Evolutionary conservation across 768 basidiomycete genomes (phyloP).

Genomic region (Psilocybe tampanensis): DNA sequence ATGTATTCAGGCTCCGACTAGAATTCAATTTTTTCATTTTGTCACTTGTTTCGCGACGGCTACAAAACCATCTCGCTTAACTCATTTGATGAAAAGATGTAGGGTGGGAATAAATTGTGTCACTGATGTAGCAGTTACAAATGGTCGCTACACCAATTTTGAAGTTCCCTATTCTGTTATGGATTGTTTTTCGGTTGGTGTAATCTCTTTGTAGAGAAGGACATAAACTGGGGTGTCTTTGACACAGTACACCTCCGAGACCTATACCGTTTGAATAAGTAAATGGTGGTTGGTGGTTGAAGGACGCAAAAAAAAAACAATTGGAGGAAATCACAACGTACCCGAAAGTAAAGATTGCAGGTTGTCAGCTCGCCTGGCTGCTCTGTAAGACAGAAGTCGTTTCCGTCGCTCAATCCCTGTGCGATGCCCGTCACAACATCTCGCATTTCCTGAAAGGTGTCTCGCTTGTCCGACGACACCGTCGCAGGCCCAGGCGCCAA

Average conservation of each 20-base stretch:
- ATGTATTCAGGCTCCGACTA: too few relatives aligned
- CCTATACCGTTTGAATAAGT: slow-evolving; percentile 11
- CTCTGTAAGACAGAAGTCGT: slow-evolving; percentile 23
- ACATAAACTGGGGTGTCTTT: slow-evolving; percentile 26
- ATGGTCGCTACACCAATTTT: too few relatives aligned
- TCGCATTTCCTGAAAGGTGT: slow-evolving; percentile 32
- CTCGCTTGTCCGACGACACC: slow-evolving; percentile 20
- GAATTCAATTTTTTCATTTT: too few relatives aligned
- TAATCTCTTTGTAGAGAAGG: slow-evolving; percentile 28
- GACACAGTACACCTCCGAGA: slow-evolving; percentile 24
- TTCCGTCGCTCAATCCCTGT: slow-evolving; percentile 14
- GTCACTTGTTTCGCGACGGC: too few relatives aligned
- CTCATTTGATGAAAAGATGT: too few relatives aligned
- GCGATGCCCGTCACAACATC: slow-evolving; percentile 25
- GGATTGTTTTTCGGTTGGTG: slow-evolving; percentile 6
- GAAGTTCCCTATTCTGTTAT: too few relatives aligned
- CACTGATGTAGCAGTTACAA: too few relatives aligned
- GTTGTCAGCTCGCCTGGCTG: slow-evolving; percentile 1
- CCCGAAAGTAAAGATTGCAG: slow-evolving; percentile 26
- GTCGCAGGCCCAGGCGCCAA: slow-evolving; percentile 8
- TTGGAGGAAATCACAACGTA: slow-evolving; percentile 10
- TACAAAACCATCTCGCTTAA: too few relatives aligned
- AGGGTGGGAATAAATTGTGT: too few relatives aligned
- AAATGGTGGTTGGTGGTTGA: neutral
- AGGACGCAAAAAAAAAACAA: neutral